Conservation (phyloP, 257 asterid genomes). For the Solanum phureja region DNA sequence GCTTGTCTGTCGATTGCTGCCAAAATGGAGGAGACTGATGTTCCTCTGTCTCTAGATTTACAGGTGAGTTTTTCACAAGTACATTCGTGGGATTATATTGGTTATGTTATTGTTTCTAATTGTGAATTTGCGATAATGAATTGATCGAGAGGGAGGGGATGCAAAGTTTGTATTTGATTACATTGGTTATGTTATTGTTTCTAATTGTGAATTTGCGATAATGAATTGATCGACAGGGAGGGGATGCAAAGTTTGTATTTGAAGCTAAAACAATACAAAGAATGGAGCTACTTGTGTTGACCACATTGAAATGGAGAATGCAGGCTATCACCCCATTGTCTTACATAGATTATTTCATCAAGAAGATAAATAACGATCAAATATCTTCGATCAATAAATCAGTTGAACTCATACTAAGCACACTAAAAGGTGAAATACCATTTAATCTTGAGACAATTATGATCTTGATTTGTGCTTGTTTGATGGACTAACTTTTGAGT, state of each 20-base stretch:
- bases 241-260: slow-evolving; percentile 12
- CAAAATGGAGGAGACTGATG: slow-evolving; percentile 37
- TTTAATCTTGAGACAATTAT: neutral
- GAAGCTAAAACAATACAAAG: slow-evolving; percentile 29
- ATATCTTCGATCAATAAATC: slow-evolving; percentile 7
- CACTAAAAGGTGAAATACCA: slow-evolving; percentile 14
- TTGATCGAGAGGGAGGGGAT: slow-evolving; percentile 13
- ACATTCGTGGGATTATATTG: neutral
- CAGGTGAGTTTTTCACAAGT: slow-evolving; percentile 13
- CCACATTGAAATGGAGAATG: slow-evolving; percentile 34
- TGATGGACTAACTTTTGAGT: neutral
- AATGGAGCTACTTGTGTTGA: slow-evolving; percentile 39
- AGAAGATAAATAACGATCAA: slow-evolving; percentile 14
- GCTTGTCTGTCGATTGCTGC: slow-evolving; percentile 41
- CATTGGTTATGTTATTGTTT: neutral
- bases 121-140: neutral
- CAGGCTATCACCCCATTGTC: slow-evolving; percentile 37
- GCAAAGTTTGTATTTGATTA: slow-evolving; percentile 14
- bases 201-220: neutral
- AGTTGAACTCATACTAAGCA: slow-evolving; percentile 20
- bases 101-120: neutral
- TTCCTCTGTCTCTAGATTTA: slow-evolving; percentile 25
- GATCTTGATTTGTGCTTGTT: neutral
- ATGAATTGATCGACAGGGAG: slow-evolving; percentile 10
- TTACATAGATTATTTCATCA: slow-evolving; percentile 22